Percentiles rank a stretch among this genome's conserved stretches.
These are phyloP conservation scores for Sclerotinia nivalis DNA, from an alignment of 2,329 filamentous ascomycete genomes.

Conservation along the genomic window DNA sequence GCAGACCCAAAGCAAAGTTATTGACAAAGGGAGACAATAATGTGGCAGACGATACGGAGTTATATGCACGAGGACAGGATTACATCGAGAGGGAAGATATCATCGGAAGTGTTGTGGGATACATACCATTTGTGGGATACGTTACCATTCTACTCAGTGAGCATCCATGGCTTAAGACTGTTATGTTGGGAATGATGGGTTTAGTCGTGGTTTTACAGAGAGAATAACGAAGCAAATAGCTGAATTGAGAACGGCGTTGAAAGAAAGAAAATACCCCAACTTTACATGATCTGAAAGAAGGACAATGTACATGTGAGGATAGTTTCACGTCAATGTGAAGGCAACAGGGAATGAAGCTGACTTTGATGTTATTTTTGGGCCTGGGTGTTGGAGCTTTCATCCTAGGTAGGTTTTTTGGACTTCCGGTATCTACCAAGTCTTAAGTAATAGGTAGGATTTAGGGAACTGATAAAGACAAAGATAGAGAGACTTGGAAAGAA, in stretches of 20 bases:
- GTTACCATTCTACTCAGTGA: slow-evolving; percentile 95
- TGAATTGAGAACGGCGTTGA: neutral
- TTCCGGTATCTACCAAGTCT: neutral
- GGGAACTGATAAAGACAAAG: neutral
- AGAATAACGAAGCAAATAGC: slow-evolving; percentile 55
- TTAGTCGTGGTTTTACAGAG: slow-evolving; percentile 88
- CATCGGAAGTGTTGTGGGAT: slow-evolving; percentile 87
- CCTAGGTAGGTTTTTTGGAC: no score
- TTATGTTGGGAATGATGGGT: slow-evolving; percentile 92
- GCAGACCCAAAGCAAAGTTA: slow-evolving; percentile 63
- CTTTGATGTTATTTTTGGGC: neutral
- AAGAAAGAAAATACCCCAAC: slow-evolving; percentile 32
- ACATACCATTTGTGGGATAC: slow-evolving; percentile 93
- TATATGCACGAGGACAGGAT: slow-evolving; percentile 83
- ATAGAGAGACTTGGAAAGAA: neutral
- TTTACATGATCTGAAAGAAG: slow-evolving; percentile 27
- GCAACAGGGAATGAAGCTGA: neutral
- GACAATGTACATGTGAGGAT: neutral
- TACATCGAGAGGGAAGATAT: slow-evolving; percentile 87
- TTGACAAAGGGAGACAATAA: slow-evolving; percentile 99
- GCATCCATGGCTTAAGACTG: slow-evolving; percentile 95
- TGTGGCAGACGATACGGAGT: slow-evolving; percentile 84
- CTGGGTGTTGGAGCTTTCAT: neutral
- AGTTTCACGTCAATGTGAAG: neutral
- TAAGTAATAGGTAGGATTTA: neutral